Conservation (phyloP, 768 basidiomycete genomes). For the Termitomyces sp. region DNA sequence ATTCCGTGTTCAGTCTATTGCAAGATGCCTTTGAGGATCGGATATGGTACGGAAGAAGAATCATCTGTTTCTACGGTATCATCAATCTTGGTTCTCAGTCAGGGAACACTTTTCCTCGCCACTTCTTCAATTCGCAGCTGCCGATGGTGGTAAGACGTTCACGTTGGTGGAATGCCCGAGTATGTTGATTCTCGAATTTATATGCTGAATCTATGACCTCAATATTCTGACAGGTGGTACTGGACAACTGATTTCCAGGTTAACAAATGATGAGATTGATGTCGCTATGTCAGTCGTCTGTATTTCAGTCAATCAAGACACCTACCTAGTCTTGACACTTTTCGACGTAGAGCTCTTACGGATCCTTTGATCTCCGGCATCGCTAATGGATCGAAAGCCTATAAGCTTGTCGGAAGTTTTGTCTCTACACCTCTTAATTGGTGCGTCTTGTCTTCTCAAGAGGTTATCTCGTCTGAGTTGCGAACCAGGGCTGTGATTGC, state of each 20-base stretch:
- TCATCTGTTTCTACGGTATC: not conserved
- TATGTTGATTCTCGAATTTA: conserved; percentile 28
- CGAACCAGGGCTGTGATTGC: conserved; percentile 84
- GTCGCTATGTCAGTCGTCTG: conserved; percentile 64
- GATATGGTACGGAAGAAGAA: conserved; percentile 37
- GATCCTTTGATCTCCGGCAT: conserved; percentile 91
- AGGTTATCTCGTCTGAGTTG: not conserved
- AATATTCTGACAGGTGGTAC: conserved; percentile 62
- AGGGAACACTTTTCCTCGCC: conserved; percentile 92
- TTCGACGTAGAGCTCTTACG: conserved; percentile 68
- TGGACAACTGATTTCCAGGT: conserved; percentile 74
- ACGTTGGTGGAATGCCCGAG: conserved; percentile 88
- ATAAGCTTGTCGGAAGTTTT: conserved; percentile 91
- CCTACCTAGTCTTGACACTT: not conserved
- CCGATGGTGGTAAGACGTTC: conserved; percentile 70
- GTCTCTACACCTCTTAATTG: conserved; percentile 88
- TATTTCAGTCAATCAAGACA: not conserved
- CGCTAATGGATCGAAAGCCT: conserved; percentile 82
- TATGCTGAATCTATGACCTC: not conserved
- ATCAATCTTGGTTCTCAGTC: conserved; percentile 30
- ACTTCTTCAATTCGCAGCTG: conserved; percentile 77
- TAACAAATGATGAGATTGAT: conserved; percentile 77
- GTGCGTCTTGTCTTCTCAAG: conserved; percentile 32
- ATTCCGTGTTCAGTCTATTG: not conserved
- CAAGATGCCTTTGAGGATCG: conserved; percentile 39